These are phyloP conservation scores for Cryptococcus jaspeensis DNA, from an alignment of 1,284 basidiomycete species.

Conservation along the genomic window DNA sequence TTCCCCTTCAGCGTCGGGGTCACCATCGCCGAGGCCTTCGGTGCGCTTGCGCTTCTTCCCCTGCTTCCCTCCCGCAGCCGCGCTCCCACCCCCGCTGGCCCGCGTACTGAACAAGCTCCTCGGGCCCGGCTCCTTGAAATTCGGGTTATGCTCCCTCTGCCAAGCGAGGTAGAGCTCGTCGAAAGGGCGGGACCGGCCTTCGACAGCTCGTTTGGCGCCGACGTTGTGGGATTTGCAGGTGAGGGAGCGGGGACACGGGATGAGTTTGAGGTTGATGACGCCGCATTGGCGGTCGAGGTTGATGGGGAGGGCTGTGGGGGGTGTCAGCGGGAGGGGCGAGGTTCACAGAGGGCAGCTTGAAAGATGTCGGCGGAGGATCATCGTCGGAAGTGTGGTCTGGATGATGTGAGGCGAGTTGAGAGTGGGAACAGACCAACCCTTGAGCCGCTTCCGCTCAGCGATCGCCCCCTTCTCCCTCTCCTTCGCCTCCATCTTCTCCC, in stretches of 20 bases:
- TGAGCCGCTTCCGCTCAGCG: conserved; percentile 68
- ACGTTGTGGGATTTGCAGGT: conserved; percentile 99
- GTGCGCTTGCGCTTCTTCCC: too few relatives aligned
- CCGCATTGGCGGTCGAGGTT: conserved; percentile 94
- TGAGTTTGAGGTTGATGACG: conserved; percentile 92
- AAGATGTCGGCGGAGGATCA: too few relatives aligned
- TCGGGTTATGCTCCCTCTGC: conserved; percentile 88
- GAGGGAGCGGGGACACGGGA: conserved; percentile 89
- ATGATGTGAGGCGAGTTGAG: too few relatives aligned
- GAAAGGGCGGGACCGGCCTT: conserved; percentile 79
- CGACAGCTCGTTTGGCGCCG: conserved; percentile 90
- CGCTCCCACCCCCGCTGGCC: too few relatives aligned
- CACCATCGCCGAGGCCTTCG: too few relatives aligned
- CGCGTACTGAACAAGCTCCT: too few relatives aligned
- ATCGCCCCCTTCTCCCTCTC: conserved; percentile 51
- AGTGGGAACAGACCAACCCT: conserved; percentile 59
- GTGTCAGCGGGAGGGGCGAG: not conserved
- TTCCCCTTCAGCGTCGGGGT: too few relatives aligned
- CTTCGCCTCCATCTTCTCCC: conserved; percentile 69
- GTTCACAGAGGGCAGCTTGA: not conserved
- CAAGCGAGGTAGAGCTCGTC: conserved; percentile 88
- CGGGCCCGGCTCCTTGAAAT: conserved; percentile 89
- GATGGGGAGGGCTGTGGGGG: conserved; percentile 60
- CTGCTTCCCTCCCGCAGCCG: conserved; percentile 24
- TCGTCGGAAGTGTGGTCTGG: too few relatives aligned